These are phyloP conservation scores for Cryptococcus hybrid DNA, from an alignment of 1,284 basidiomycete species.

Conservation along the genomic window DNA sequence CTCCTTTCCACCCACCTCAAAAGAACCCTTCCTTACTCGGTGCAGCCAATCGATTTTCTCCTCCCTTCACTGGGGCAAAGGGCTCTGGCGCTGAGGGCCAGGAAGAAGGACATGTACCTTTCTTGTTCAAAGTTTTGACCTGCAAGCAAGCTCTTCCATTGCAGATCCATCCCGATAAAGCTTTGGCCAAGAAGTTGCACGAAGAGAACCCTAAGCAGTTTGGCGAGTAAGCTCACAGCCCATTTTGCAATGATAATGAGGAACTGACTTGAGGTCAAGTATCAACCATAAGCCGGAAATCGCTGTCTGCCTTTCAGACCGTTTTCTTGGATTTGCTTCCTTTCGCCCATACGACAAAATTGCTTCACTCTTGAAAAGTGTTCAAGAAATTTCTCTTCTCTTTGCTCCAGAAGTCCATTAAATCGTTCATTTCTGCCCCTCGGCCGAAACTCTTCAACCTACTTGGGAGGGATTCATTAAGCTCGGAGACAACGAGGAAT, in stretches of 20 bases:
- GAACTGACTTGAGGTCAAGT: slow-evolving; percentile 4
- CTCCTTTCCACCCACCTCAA: slow-evolving; percentile 22
- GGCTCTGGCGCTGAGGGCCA: slow-evolving; percentile 18
- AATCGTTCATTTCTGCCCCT: slow-evolving; percentile 5
- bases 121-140: slow-evolving; percentile 41
- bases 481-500: slow-evolving; percentile 16
- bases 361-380: slow-evolving; percentile 11
- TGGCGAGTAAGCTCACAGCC: slow-evolving; percentile 17
- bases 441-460: slow-evolving; percentile 1
- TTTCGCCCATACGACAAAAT: slow-evolving; percentile 23
- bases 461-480: slow-evolving; percentile 16
- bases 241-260: background rate
- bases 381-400: slow-evolving; percentile 18
- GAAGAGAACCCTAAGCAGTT: slow-evolving; percentile 33
- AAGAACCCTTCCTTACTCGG: slow-evolving; percentile 22
- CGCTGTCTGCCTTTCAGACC: slow-evolving; percentile 81
- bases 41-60: slow-evolving; percentile 19
- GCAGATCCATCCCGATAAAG: slow-evolving; percentile 39
- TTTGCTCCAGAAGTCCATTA: slow-evolving; percentile 3
- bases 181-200: slow-evolving; percentile 34
- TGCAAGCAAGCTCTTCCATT: slow-evolving; percentile 40
- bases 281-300: slow-evolving; percentile 70
- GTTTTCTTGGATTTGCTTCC: slow-evolving; percentile 67
- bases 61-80: slow-evolving; percentile 21
- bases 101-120: slow-evolving; percentile 32